Conservation (phyloP, 2,329 filamentous ascomycete genomes). For the Escovopsis sp. region DNA sequence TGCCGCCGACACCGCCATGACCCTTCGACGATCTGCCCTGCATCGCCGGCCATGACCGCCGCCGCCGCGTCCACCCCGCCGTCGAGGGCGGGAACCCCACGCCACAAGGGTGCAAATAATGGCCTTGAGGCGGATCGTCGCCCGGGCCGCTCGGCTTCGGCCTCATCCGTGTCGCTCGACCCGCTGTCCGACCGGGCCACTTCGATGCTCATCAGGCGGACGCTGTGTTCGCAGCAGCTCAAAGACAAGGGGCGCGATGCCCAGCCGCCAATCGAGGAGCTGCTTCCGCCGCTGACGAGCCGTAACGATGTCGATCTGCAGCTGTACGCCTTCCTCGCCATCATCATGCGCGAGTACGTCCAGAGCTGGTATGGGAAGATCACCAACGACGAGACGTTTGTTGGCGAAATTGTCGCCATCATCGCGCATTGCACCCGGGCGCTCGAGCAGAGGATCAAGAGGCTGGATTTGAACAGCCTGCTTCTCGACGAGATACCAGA, state of each 20-base stretch:
- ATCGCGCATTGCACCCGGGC: conserved; percentile 84
- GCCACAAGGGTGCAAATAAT: conserved; percentile 7
- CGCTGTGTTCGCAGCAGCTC: conserved; percentile 61
- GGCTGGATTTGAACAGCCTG: conserved; percentile 69
- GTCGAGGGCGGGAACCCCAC: conserved; percentile 5
- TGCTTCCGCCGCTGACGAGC: conserved; percentile 83
- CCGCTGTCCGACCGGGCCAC: conserved; percentile 67
- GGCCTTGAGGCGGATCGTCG: conserved; percentile 16
- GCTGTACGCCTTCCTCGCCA: conserved; percentile 81
- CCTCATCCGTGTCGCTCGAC: conserved; percentile 18
- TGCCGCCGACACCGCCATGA: conserved; percentile 13
- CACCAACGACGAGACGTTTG: conserved; percentile 77
- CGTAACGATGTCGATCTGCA: conserved; percentile 88
- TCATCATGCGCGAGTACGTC: conserved; percentile 81
- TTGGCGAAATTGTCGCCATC: conserved; percentile 75
- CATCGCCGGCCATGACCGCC: conserved; percentile 16
- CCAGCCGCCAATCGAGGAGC: conserved; percentile 53
- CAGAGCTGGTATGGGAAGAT: conserved; percentile 89
- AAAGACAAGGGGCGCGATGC: conserved; percentile 38
- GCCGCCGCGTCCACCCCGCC: conserved; percentile 7
- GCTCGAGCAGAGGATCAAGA: conserved; percentile 71
- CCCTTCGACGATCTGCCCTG: conserved; percentile 6
- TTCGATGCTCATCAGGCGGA: conserved; percentile 63
- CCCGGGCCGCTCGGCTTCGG: conserved; percentile 18
- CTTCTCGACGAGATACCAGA: conserved; percentile 79